A percentile compares a stretch with the other conserved stretches of the same genome.
phyloP scores from a whole-genome alignment of 1,139 yeast species.

The Yamadazyma triangularis region DNA sequence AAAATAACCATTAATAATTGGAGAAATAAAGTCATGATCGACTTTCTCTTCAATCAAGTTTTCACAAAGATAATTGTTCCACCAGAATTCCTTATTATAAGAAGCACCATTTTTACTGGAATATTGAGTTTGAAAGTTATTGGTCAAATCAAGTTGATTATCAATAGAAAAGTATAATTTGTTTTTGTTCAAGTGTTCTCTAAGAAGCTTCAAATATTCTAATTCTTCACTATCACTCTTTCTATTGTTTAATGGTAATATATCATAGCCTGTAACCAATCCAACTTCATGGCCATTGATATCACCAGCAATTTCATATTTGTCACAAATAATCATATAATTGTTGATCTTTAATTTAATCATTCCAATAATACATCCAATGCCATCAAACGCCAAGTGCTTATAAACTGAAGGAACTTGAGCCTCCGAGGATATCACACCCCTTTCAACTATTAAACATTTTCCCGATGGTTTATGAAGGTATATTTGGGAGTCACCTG shows the following conservation, averaged over 20 bases:
- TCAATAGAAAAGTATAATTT: constrained; percentile 63
- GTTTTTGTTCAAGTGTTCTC: constrained; percentile 66
- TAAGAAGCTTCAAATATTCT: constrained; percentile 61
- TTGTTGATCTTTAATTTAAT: constrained; percentile 46
- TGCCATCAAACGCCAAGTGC: constrained; percentile 28
- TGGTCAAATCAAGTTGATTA: constrained; percentile 76
- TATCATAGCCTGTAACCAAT: constrained; percentile 52
- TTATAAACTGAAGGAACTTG: constrained; percentile 18
- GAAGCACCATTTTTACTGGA: constrained; percentile 11
- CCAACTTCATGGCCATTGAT: constrained; percentile 59
- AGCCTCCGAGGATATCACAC: constrained; percentile 3
- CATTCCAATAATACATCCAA: constrained; percentile 75
- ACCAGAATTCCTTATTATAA: constrained; percentile 73
- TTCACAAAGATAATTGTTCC: constrained; percentile 72
- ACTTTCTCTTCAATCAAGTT: constrained; percentile 48
- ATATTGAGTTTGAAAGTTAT: constrained; percentile 61
- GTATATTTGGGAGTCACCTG: constrained; percentile 8
- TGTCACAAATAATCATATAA: constrained; percentile 43
- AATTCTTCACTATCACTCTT: constrained; percentile 38
- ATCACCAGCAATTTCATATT: constrained; percentile 60
- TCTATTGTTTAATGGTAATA: constrained; percentile 40
- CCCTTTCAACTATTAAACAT: constrained; percentile 6
- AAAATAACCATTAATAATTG: constrained; percentile 79
- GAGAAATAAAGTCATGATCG: constrained; percentile 55
- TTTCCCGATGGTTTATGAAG: constrained; percentile 7